Base-by-base conservation (phyloP, 169 alveolate species). In the Cryptosporidium sp. region DNA sequence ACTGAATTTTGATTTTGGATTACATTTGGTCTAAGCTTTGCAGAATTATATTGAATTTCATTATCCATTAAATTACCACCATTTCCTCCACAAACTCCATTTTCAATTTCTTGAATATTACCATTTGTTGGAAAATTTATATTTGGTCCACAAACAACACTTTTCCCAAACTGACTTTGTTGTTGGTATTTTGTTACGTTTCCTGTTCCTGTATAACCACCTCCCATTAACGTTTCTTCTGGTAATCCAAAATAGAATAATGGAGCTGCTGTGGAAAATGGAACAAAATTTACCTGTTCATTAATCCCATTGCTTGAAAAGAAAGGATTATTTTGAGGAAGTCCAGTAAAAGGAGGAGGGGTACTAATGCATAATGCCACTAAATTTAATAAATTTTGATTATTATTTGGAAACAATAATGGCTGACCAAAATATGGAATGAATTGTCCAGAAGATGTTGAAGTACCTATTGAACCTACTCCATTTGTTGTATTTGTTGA, bases 271-370 rank as follows among this genome's bases (percentile, higher is more conserved):
- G 86, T 21, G 10, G 86, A 56, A 56, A 75, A 56, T 1, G 86
- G 86, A 2, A 75, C 86, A n/a, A 75, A 31, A 75, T 75, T 75
- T 6, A 75, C 56, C 9, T 75, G 86, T 4, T 75, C 86, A 35
- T 75, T 75, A 33, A 75, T 60, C 21, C 86, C 86, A 58, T 75
- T 53, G 14, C 86, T 75, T 12, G 72, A 53, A 58, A 75, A 75
- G 35, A 75, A 75, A 12, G 86, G 86, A 39, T 75, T 75, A 42
- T 75, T 75, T 35, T 75, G 86, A 33, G 86, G 86, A 42, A 75
- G 21, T 0, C 86, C 86, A 75, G 7, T 75, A 39, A 39, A 56
- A 23, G 60, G 65, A 29, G 86, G 86, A 3, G 86, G 86, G 23
- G 86, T 53, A 14, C 73, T 75, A n/a, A 75, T 37, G 16, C 86